These are phyloP conservation scores for Dissophora globulifera DNA, from an alignment of 192 early-diverging fungal species.

Conservation along the genomic window DNA sequence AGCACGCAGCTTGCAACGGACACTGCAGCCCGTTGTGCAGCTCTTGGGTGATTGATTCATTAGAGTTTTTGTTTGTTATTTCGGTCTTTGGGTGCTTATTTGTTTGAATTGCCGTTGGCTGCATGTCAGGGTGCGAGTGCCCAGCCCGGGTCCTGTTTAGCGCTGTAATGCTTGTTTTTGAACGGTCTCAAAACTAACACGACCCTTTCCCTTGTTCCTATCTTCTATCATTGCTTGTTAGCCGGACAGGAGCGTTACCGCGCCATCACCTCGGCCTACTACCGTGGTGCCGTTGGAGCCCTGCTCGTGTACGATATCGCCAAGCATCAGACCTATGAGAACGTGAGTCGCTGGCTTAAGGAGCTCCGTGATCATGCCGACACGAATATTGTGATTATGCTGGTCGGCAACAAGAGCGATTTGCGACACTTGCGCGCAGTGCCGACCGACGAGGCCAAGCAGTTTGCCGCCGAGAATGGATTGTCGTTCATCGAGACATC, in stretches of 20 bases:
- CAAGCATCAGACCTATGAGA: constrained; percentile 95
- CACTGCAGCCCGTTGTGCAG: too few species aligned
- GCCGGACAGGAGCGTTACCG: constrained; percentile 84
- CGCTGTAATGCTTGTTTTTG: background rate
- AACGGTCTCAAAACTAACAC: background rate
- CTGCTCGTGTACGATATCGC: constrained; percentile 98
- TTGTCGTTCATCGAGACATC: constrained; percentile 99
- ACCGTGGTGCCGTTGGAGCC: constrained; percentile 97
- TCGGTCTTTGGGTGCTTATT: background rate
- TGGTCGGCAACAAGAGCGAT: constrained; percentile 99
- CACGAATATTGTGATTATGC: constrained; percentile 98
- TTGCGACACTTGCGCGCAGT: constrained; percentile 95
- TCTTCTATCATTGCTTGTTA: constrained; percentile 14
- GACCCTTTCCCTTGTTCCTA: background rate
- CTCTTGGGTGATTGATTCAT: too few species aligned
- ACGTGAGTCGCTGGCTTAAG: constrained; percentile 97
- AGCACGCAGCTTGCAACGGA: too few species aligned
- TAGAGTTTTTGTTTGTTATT: constrained; percentile 24
- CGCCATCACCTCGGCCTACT: constrained; percentile 89
- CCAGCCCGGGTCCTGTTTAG: constrained; percentile 15
- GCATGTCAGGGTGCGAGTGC: constrained; percentile 17
- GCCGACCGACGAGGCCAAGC: constrained; percentile 97
- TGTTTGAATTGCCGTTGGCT: too few species aligned
- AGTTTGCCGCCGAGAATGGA: constrained; percentile 95
- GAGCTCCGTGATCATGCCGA: constrained; percentile 97